phyloP scores from a whole-genome alignment of 1,139 yeast species.

The Candida pseudocylindracea region DNA sequence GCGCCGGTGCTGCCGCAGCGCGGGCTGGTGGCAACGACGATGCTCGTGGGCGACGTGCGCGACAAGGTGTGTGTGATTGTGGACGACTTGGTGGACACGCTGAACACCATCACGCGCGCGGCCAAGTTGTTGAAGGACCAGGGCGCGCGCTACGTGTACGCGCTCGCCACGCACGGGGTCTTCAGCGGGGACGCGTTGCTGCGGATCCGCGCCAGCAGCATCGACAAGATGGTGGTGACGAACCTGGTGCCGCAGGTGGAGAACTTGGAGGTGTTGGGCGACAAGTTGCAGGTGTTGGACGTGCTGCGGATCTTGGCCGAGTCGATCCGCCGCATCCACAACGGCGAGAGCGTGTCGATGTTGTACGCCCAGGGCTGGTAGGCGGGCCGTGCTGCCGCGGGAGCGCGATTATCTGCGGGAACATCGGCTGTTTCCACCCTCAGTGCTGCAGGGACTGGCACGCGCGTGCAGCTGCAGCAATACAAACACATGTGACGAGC shows the following conservation, averaged over 20 bases:
- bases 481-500: too few relatives aligned
- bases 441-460: too few relatives aligned
- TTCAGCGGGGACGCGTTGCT: conserved; percentile 1
- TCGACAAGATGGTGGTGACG: conserved; percentile 1
- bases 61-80: conserved; percentile 1
- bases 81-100: conserved; percentile 1
- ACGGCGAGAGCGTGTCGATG: conserved; percentile 1
- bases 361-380: conserved; percentile 1
- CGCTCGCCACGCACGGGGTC: conserved; percentile 1
- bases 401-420: too few relatives aligned
- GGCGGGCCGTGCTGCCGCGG: too few relatives aligned
- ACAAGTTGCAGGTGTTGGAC: conserved; percentile 1
- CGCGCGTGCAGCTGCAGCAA: too few relatives aligned
- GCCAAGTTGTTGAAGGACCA: conserved; percentile 1
- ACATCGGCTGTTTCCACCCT: too few relatives aligned
- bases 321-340: conserved; percentile 1
- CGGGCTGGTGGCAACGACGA: background rate
- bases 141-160: conserved; percentile 1
- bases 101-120: conserved; percentile 1
- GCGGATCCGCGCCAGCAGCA: background rate
- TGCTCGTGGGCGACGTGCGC: conserved; percentile 1
- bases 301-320: conserved; percentile 1
- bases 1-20: too few relatives aligned
- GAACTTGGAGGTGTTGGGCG: background rate
- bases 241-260: background rate